Evolutionary conservation across 2,329 filamentous ascomycete genomes (phyloP), one percentile per base, ranked within the genome.

Genomic region (Penicillium sp.): DNA sequence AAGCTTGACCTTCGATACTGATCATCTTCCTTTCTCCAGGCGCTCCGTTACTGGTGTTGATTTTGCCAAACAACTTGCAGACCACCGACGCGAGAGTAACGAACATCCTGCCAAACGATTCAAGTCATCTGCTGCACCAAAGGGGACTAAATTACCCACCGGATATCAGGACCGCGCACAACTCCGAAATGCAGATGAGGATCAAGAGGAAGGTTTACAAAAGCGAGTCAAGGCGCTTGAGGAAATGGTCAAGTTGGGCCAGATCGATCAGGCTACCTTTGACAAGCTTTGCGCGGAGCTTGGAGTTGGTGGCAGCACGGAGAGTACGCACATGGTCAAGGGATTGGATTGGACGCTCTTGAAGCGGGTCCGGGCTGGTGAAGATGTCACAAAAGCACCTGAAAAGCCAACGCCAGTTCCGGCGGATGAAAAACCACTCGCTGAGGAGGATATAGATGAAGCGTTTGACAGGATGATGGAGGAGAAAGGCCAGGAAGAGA

Each of bases 131-230:
- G 83, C 83, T 3, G 85, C 83, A 2, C 93, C 91, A 0, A 94
- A 90, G 66, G 93, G 93, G 37, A 83, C 83, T 46, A 89, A 84
- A 65, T 75, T 95, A 25, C 85, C 85, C 2, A 73, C 81, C 5
- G 91, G 90, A 39, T 98, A 96, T 66, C 79, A 82, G 48, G 93
- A 98, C 68, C 86, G 93, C 37, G 80, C 90, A 7, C 82, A 83
- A 61, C 72, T 79, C 24, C 77, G 88, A 13, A 61, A 77, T 76
- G 4, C 73, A 11, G 74, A 75, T 4, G 77, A 78, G 11, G 73
- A 79, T 8, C 60, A 60, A 13, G 65, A 58, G 5, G 75, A 78
- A 53, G 80, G 82, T 46, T 75, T 79, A 32, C 83, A 80, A 42
- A 75, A 79, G 47, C 78, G 88, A 44, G 77, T 97, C 32, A 83